Evolutionary conservation across 2,329 filamentous ascomycete genomes (phyloP).

Genomic region (Botrytis pseudocinerea): DNA sequence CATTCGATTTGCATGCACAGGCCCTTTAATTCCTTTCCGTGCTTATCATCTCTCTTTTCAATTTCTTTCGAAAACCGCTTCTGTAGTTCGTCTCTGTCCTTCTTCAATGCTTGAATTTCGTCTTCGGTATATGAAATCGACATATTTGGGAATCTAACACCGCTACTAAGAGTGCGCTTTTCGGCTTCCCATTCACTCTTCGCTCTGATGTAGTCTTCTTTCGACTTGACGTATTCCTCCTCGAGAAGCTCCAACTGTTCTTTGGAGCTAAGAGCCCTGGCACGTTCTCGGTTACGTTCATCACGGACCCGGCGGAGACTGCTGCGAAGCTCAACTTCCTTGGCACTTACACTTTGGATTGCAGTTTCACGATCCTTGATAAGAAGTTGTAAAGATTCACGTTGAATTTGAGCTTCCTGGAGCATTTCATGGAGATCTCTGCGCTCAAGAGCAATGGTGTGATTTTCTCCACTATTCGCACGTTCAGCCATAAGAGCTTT

Average conservation of each 20-base stretch:
- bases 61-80: constrained; percentile 47
- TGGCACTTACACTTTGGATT: constrained; percentile 56
- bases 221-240: constrained; percentile 42
- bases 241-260: constrained; percentile 40
- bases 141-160: constrained; percentile 45
- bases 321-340: constrained; percentile 60
- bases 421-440: constrained; percentile 61
- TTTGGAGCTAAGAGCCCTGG: constrained; percentile 30
- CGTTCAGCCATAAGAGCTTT: constrained; percentile 56
- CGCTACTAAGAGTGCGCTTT: constrained; percentile 44
- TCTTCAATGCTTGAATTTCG: constrained; percentile 43
- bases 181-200: constrained; percentile 50
- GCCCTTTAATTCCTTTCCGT: constrained; percentile 76
- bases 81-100: constrained; percentile 48
- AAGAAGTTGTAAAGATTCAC: constrained; percentile 70
- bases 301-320: constrained; percentile 71
- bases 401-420: constrained; percentile 62
- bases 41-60: constrained; percentile 57
- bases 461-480: constrained; percentile 56
- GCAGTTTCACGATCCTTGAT: constrained; percentile 68
- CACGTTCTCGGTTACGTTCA: constrained; percentile 53
- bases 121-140: constrained; percentile 43
- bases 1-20: constrained; percentile 88
- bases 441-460: constrained; percentile 58
- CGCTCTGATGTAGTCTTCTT: constrained; percentile 27